A percentile compares a stretch with the other conserved stretches of the same genome.
Evolutionary conservation across 2,329 filamentous ascomycete genomes (phyloP).

Genomic region (Seiridium cupressi): DNA sequence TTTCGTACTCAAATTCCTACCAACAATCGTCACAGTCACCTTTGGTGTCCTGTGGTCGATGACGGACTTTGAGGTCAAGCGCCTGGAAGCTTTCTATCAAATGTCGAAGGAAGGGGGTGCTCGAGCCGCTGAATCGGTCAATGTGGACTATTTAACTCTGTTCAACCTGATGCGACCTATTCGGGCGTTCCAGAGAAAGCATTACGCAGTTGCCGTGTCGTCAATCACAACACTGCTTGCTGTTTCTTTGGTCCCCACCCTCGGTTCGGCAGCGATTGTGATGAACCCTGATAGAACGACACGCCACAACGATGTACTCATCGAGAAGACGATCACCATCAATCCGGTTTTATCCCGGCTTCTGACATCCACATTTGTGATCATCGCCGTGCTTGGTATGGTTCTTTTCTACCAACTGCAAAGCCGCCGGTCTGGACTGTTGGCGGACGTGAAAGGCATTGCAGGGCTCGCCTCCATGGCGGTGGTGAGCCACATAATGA

Average conservation of each 20-base stretch:
- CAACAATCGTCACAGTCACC: slow-evolving; percentile 58
- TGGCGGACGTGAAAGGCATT: slow-evolving; percentile 69
- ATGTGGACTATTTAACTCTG: slow-evolving; percentile 71
- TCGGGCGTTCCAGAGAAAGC: slow-evolving; percentile 57
- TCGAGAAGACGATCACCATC: slow-evolving; percentile 54
- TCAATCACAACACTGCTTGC: slow-evolving; percentile 64
- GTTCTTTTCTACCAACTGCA: slow-evolving; percentile 61
- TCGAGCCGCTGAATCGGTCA: slow-evolving; percentile 64
- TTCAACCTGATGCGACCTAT: slow-evolving; percentile 66
- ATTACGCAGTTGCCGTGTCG: slow-evolving; percentile 68
- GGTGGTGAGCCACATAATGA: slow-evolving; percentile 68
- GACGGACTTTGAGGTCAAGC: slow-evolving; percentile 63
- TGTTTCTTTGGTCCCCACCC: slow-evolving; percentile 66
- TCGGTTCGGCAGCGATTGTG: slow-evolving; percentile 61
- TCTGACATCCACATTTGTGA: slow-evolving; percentile 52
- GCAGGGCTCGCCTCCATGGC: slow-evolving; percentile 75
- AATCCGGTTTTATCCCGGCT: slow-evolving; percentile 59
- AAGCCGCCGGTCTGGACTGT: slow-evolving; percentile 61
- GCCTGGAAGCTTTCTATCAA: slow-evolving; percentile 67
- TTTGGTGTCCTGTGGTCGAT: slow-evolving; percentile 67
- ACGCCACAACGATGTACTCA: slow-evolving; percentile 38
- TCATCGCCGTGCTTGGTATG: slow-evolving; percentile 58
- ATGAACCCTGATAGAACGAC: slow-evolving; percentile 50
- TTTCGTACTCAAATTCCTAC: slow-evolving; percentile 63
- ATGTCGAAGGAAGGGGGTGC: slow-evolving; percentile 60